Base-by-base conservation (phyloP, 1,139 yeast species). In the Sugiyamaella novakii region DNA sequence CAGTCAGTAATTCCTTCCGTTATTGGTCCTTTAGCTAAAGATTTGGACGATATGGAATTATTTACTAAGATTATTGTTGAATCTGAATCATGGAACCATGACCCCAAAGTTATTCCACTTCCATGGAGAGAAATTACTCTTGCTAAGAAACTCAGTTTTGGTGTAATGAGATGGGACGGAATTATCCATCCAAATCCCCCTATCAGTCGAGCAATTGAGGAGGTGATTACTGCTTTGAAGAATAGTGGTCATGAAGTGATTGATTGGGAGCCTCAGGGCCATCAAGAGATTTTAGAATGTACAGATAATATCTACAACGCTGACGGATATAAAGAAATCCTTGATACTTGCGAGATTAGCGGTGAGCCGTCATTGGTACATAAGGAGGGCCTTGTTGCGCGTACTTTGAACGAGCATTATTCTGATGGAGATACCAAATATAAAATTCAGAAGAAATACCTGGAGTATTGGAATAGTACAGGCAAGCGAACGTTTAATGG, bases 1-100 rank as follows among this genome's bases (percentile, higher is more conserved):
- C 77, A 78, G 53, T 70, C 70, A 31, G 54, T 69, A 30, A 65
- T 71, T 1, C 62, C 61, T 5, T 56, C 61, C 8, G 77, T 72
- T 10, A 65, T 73, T 44, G 78, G 79, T 0, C 78, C 78, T 10
- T 56, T 74, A 55, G 69, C 75, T 12, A 58, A 77, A 53, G 65
- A 75, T 14, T 62, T 82, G 21, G 79, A 78, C 14, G 87, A 81
- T 60, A 61, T 83, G 52, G 79, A 79, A 24, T 71, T 72, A 37
- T 74, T 80, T 65, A 47, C 53, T 11, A 42, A 47, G 31, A 33
- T 47, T n/a, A 71, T 79, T 48, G 68, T 82, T 40, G 71, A 75
- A 50, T 68, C 72, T 21, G 68, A 77, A 53, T 81, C 83, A 11
- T 80, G 85, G 85, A 64, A 65, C 14, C 52, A 61, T 6, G 87